Evolutionary conservation across 1,284 basidiomycete genomes (phyloP).

Genomic region (Ustanciosporium gigantosporum): DNA sequence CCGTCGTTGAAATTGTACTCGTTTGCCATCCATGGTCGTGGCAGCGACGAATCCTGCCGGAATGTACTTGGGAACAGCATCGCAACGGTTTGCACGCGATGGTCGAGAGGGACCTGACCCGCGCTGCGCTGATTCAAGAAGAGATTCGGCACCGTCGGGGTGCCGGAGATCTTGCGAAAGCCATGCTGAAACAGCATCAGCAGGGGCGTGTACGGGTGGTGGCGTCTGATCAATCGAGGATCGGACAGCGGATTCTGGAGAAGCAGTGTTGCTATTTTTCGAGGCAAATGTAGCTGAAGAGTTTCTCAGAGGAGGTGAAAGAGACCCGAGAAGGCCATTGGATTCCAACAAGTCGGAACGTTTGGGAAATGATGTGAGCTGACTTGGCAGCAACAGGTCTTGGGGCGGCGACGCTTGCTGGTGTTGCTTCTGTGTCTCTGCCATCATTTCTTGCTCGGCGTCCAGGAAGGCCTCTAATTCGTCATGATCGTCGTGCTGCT

Average conservation of each 20-base stretch:
- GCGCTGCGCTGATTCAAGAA: conserved; percentile 5
- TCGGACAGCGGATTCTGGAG: neutral
- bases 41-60: conserved; percentile 46
- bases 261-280: neutral
- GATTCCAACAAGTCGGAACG: conserved; percentile 25
- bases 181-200: neutral
- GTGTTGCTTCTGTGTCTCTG: neutral
- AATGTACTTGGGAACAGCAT: conserved; percentile 49
- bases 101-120: conserved; percentile 11
- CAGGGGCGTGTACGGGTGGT: neutral
- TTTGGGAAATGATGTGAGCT: conserved; percentile 8
- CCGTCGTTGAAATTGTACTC: conserved; percentile 41
- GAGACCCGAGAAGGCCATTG: conserved; percentile 25
- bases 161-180: neutral
- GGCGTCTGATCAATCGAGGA: neutral
- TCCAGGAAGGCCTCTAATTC: conserved; percentile 27
- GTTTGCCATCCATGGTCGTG: conserved; percentile 37
- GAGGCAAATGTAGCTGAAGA: neutral
- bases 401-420: neutral
- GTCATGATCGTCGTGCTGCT: conserved; percentile 11
- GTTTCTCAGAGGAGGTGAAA: neutral
- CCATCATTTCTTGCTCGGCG: conserved; percentile 4
- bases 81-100: neutral
- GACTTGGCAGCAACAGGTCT: conserved; percentile 3
- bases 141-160: neutral